Evolutionary conservation across 495 filamentous ascomycete genomes (phyloP).

Genomic region (Xylaria palmicola): DNA sequence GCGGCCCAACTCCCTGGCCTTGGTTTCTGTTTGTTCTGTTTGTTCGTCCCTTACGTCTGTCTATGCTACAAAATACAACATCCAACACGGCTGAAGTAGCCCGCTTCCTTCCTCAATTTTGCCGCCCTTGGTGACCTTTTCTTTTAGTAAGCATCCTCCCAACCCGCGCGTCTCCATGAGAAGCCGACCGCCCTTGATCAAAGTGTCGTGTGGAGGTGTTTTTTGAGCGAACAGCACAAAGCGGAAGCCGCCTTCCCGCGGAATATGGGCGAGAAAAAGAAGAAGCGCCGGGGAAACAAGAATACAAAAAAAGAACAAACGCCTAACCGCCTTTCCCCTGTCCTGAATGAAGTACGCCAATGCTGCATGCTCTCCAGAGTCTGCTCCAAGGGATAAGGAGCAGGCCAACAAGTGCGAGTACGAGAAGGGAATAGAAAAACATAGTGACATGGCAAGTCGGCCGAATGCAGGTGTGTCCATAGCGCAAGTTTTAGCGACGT

Average conservation of each 20-base stretch:
- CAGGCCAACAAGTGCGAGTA: background rate
- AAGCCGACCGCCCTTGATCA: no score
- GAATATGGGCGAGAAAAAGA: slow-evolving; percentile 1
- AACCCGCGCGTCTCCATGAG: no score
- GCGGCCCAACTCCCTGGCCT: no score
- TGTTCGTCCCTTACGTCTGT: no score
- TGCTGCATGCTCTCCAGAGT: background rate
- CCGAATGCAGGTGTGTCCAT: background rate
- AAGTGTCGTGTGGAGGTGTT: background rate
- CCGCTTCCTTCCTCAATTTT: no score
- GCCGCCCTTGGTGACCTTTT: no score
- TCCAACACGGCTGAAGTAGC: no score
- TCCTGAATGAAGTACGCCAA: slow-evolving; percentile 6
- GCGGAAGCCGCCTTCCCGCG: no score
- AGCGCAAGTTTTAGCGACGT: background rate
- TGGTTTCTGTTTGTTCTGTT: no score
- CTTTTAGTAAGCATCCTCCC: no score
- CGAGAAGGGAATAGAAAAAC: slow-evolving; percentile 2
- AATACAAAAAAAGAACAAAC: slow-evolving; percentile 1
- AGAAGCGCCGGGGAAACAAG: background rate
- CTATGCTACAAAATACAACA: no score
- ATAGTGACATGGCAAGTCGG: background rate
- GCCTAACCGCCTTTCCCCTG: background rate
- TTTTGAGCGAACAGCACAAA: slow-evolving; percentile 1
- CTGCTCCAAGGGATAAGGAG: background rate